These are phyloP conservation scores for Colletotrichum sp. DNA, from an alignment of 2,329 filamentous ascomycete species.

Conservation along the genomic window DNA sequence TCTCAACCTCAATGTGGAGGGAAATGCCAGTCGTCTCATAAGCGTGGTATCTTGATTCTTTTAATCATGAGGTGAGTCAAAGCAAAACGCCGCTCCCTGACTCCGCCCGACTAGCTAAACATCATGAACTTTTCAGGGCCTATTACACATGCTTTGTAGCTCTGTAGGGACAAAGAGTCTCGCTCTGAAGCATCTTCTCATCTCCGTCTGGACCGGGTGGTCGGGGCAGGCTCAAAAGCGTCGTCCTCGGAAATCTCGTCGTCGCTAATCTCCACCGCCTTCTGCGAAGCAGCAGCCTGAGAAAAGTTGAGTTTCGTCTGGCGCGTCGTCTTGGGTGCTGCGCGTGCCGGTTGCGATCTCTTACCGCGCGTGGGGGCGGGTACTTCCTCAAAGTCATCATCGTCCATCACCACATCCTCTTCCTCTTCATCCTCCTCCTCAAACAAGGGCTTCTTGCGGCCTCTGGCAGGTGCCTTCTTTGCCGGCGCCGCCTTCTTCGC, in stretches of 20 bases:
- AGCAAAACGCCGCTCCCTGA: background rate
- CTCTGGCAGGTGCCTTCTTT: constrained; percentile 30
- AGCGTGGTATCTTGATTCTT: background rate
- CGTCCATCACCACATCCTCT: constrained; percentile 59
- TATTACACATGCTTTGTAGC: background rate
- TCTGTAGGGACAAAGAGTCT: background rate
- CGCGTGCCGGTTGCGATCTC: constrained; percentile 34
- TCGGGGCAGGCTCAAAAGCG: constrained; percentile 59
- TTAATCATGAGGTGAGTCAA: background rate
- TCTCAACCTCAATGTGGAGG: background rate
- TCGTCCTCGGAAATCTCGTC: constrained; percentile 68
- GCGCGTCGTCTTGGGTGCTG: constrained; percentile 34
- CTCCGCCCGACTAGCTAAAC: background rate
- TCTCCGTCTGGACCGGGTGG: constrained; percentile 23
- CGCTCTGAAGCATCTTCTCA: background rate
- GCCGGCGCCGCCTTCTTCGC: constrained; percentile 47
- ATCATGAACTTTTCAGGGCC: background rate
- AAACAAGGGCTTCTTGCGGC: constrained; percentile 44
- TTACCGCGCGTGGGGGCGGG: constrained; percentile 7
- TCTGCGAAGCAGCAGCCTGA: constrained; percentile 47
- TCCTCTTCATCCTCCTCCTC: constrained; percentile 44
- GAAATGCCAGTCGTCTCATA: background rate
- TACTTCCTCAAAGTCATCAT: constrained; percentile 51
- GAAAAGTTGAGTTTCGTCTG: constrained; percentile 59
- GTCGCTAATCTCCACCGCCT: constrained; percentile 65